Percentiles rank a stretch among this genome's conserved stretches.
phyloP scores from a whole-genome alignment of 163 green algal species.

The Prototheca cutis region DNA sequence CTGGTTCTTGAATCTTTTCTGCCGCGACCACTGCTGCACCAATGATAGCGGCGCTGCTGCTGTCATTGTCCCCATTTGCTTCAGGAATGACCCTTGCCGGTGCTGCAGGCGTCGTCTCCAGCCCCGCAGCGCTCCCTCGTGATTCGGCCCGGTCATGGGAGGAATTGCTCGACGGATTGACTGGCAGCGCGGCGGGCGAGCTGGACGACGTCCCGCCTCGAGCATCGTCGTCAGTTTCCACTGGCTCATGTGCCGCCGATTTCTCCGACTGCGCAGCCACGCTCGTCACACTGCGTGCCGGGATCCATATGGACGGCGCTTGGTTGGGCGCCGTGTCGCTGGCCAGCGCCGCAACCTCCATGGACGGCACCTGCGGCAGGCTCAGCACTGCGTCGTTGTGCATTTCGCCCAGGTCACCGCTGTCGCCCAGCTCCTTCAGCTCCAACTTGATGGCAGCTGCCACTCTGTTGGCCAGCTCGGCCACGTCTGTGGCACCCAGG shows the following conservation, averaged over 20 bases:
- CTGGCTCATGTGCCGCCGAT: background rate
- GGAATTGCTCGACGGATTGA: too few relatives aligned
- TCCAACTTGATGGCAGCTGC: conserved; percentile 11
- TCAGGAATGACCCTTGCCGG: too few relatives aligned
- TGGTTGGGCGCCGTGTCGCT: background rate
- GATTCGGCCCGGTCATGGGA: too few relatives aligned
- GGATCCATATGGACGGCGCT: background rate
- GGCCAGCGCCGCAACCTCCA: background rate
- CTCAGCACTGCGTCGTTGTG: conserved; percentile 8
- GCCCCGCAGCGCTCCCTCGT: too few relatives aligned
- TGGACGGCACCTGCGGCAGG: conserved; percentile 3
- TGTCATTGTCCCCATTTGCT: background rate
- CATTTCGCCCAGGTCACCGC: background rate
- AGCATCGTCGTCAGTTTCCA: too few relatives aligned
- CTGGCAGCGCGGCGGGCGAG: too few relatives aligned
- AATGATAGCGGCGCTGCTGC: background rate
- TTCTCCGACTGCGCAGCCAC: too few relatives aligned
- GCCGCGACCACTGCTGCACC: background rate
- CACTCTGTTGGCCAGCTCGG: conserved; percentile 3
- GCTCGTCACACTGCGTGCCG: too few relatives aligned
- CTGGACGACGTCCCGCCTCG: too few relatives aligned
- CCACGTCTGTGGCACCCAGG: background rate
- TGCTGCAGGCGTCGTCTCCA: too few relatives aligned
- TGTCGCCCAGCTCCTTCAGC: conserved; percentile 10
- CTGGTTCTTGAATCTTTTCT: background rate